A percentile compares a stretch with the other conserved stretches of the same genome.
Conservation (phyloP, 176 grass and related monocot species). For the Eragrostis curvula region DNA sequence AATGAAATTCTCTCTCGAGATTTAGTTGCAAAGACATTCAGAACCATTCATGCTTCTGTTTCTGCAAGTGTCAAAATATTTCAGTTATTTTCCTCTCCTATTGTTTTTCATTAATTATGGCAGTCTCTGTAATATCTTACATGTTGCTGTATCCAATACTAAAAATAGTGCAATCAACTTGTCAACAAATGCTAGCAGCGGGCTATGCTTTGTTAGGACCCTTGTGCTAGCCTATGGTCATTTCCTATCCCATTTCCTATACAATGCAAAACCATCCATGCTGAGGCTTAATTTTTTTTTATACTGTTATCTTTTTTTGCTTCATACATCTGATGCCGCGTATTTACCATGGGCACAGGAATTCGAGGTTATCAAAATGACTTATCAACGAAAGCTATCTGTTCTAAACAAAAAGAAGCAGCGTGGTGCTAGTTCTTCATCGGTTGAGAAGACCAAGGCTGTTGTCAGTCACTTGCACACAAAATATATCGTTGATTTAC, state of each 20-base stretch:
- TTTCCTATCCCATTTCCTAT: neutral
- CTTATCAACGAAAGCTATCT: slow-evolving; percentile 77
- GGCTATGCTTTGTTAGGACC: slow-evolving; percentile 11
- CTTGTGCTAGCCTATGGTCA: slow-evolving; percentile 9
- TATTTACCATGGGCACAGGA: slow-evolving; percentile 52
- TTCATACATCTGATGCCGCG: slow-evolving; percentile 3
- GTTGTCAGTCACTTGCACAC: slow-evolving; percentile 82
- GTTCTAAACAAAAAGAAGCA: slow-evolving; percentile 80
- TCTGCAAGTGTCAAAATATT: neutral
- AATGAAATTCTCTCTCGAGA: neutral
- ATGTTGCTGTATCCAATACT: neutral
- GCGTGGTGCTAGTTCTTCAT: slow-evolving; percentile 56
- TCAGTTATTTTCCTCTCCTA: neutral
- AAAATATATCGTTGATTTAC: slow-evolving; percentile 76
- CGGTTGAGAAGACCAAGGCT: slow-evolving; percentile 72
- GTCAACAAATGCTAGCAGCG: neutral
- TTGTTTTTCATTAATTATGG: neutral
- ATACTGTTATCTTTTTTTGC: neutral
- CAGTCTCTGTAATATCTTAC: neutral
- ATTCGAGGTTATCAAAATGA: slow-evolving; percentile 80
- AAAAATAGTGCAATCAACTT: neutral
- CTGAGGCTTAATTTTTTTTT: neutral
- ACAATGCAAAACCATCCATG: neutral
- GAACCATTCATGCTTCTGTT: neutral
- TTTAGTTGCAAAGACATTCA: neutral